Evolutionary conservation across 2,329 filamentous ascomycete genomes (phyloP).

Genomic region (Sordariomycetes sp.): DNA sequence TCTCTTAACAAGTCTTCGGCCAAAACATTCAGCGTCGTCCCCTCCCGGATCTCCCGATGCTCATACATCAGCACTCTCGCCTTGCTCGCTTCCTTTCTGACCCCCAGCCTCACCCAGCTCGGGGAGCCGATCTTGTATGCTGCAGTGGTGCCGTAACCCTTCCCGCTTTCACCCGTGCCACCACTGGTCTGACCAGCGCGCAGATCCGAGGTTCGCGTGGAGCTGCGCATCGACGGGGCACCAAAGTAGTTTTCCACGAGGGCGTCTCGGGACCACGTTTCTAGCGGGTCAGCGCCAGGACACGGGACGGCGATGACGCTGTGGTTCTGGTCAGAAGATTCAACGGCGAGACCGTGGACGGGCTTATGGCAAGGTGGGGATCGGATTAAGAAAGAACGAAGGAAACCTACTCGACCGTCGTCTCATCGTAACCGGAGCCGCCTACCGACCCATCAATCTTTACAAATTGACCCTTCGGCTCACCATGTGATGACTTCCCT

Average conservation of each 20-base stretch:
- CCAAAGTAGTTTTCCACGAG: conserved; percentile 32
- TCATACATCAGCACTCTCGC: conserved; percentile 38
- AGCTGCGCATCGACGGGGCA: conserved; percentile 23
- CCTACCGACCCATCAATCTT: conserved; percentile 26
- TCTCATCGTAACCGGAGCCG: conserved; percentile 34
- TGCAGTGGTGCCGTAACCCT: conserved; percentile 14
- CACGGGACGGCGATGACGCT: conserved; percentile 37
- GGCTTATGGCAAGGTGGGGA: background rate
- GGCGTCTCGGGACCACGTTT: conserved; percentile 37
- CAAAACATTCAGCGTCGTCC: conserved; percentile 26
- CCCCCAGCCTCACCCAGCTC: conserved; percentile 39
- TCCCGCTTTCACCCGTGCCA: conserved; percentile 9
- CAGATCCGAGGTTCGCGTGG: conserved; percentile 11
- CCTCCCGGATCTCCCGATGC: conserved; percentile 28
- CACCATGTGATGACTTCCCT: background rate
- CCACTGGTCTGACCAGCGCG: conserved; percentile 8
- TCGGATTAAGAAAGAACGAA: background rate
- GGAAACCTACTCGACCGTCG: conserved; percentile 26
- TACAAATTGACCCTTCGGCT: conserved; percentile 14
- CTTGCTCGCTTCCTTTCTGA: conserved; percentile 30
- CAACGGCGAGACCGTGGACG: background rate
- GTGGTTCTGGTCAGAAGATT: background rate
- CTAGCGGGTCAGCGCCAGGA: conserved; percentile 35
- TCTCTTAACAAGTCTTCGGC: conserved; percentile 33
- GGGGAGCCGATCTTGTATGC: background rate